A percentile compares a stretch with the other conserved stretches of the same genome.
phyloP scores from a whole-genome alignment of 345 rosid genomes.

The Citrus medica region DNA sequence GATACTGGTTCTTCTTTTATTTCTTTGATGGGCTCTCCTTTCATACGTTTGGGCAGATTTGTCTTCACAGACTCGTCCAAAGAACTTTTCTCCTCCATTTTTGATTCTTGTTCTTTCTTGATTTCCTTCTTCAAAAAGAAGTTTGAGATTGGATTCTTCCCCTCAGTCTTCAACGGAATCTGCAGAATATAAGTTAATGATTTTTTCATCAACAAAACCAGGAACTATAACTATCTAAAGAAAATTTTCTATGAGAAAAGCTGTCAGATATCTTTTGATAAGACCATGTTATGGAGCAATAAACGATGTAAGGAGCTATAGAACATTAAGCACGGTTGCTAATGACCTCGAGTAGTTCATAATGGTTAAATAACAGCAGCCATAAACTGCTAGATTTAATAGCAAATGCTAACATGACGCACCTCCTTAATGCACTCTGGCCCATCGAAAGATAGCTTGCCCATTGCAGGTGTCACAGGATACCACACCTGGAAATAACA shows the following conservation, averaged over 20 bases:
- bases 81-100: slow-evolving; percentile 20
- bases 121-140: slow-evolving; percentile 56
- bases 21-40: slow-evolving; percentile 17
- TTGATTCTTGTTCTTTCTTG: slow-evolving; percentile 36
- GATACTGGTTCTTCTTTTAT: background rate
- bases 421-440: slow-evolving; percentile 94
- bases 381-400: background rate
- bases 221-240: background rate
- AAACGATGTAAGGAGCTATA: background rate
- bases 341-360: background rate
- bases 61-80: slow-evolving; percentile 9
- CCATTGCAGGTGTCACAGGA: slow-evolving; percentile 84
- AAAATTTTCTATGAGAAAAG: background rate
- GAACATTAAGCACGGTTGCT: background rate
- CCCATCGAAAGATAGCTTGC: slow-evolving; percentile 71
- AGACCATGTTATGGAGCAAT: background rate
- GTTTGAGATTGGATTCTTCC: slow-evolving; percentile 60
- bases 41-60: slow-evolving; percentile 12
- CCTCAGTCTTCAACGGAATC: slow-evolving; percentile 52
- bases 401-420: slow-evolving; percentile 7
- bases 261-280: background rate
- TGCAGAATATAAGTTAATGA: slow-evolving; percentile 22
- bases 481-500: slow-evolving; percentile 60
- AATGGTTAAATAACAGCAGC: background rate
- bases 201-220: background rate